A percentile compares a stretch with the other conserved stretches of the same genome.
Evolutionary conservation across 148 eudicot genomes (phyloP).

Genomic region (Linanthus parryae): DNA sequence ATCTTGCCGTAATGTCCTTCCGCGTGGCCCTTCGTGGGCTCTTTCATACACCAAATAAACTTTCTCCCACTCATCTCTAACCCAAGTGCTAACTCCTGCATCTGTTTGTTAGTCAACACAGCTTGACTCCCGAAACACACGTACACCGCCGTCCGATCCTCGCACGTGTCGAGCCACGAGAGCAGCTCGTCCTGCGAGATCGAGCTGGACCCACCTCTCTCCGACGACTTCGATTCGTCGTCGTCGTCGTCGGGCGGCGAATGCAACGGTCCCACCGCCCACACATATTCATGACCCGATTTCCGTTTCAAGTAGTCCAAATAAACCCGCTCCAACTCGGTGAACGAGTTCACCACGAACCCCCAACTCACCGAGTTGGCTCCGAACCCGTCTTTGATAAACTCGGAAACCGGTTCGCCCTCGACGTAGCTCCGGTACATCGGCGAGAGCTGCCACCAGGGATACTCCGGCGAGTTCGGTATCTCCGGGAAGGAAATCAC

Average conservation of each 20-base stretch:
- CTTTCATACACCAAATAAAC: conserved; percentile 26
- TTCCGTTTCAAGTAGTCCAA: conserved; percentile 11
- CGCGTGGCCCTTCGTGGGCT: conserved; percentile 19
- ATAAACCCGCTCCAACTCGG: conserved; percentile 24
- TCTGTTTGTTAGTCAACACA: conserved; percentile 29
- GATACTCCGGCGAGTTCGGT: conserved; percentile 28
- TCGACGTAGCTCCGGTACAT: conserved; percentile 21
- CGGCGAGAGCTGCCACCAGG: conserved; percentile 36
- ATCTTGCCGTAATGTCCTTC: conserved; percentile 17
- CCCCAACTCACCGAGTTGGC: conserved; percentile 28
- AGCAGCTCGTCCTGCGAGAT: conserved; percentile 9
- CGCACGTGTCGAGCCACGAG: conserved; percentile 33
- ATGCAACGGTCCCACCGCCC: conserved; percentile 33
- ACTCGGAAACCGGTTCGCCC: conserved; percentile 27
- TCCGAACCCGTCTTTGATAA: conserved; percentile 7
- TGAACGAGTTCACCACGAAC: conserved; percentile 35
- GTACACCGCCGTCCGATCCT: conserved; percentile 21
- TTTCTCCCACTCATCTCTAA: conserved; percentile 30
- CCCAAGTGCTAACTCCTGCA: conserved; percentile 23
- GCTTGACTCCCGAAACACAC: conserved; percentile 41
- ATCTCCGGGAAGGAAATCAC: conserved; percentile 7
- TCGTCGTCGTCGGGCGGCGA: conserved; percentile 16
- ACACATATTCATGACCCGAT: conserved; percentile 30
- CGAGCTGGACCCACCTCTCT: conserved; percentile 22
- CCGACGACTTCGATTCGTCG: background rate